A percentile compares a stretch with the other conserved stretches of the same genome.
Conservation (phyloP, 2,329 filamentous ascomycete genomes). For the Aspergillus fijiensis region DNA sequence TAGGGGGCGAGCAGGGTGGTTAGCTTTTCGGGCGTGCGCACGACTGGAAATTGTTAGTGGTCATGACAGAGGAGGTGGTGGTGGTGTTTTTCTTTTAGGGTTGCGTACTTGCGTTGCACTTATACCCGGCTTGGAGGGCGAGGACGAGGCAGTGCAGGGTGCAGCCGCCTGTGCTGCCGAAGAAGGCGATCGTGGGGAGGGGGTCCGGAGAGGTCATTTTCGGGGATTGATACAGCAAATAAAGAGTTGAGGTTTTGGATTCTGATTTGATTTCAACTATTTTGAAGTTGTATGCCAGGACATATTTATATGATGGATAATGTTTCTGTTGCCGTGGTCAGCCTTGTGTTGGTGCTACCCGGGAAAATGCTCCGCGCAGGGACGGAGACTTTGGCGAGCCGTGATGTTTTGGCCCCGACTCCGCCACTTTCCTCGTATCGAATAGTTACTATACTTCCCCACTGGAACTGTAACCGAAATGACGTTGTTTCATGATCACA, state of each 20-base stretch:
- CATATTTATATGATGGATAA: neutral
- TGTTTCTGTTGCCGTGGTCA: too few relatives aligned
- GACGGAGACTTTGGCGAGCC: neutral
- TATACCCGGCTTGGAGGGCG: slow-evolving; percentile 47
- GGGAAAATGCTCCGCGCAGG: neutral
- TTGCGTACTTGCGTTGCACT: slow-evolving; percentile 42
- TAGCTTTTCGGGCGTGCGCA: slow-evolving; percentile 53
- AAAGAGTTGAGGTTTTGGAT: too few relatives aligned
- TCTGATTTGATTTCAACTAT: too few relatives aligned
- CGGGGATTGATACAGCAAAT: too few relatives aligned
- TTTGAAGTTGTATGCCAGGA: too few relatives aligned
- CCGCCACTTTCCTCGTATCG: too few relatives aligned
- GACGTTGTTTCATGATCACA: too few relatives aligned
- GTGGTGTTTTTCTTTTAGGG: neutral
- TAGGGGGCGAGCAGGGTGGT: slow-evolving; percentile 42
- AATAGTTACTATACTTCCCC: too few relatives aligned
- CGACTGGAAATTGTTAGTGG: slow-evolving; percentile 31
- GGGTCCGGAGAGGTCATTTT: neutral
- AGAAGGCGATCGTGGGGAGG: slow-evolving; percentile 47
- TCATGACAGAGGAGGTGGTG: neutral
- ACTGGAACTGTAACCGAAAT: too few relatives aligned
- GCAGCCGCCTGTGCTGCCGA: slow-evolving; percentile 54
- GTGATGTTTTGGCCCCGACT: too few relatives aligned
- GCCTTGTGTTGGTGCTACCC: too few relatives aligned
- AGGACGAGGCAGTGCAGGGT: slow-evolving; percentile 45